phyloP scores from a whole-genome alignment of 441 rosid genomes.

The Gossypium davidsonii region DNA sequence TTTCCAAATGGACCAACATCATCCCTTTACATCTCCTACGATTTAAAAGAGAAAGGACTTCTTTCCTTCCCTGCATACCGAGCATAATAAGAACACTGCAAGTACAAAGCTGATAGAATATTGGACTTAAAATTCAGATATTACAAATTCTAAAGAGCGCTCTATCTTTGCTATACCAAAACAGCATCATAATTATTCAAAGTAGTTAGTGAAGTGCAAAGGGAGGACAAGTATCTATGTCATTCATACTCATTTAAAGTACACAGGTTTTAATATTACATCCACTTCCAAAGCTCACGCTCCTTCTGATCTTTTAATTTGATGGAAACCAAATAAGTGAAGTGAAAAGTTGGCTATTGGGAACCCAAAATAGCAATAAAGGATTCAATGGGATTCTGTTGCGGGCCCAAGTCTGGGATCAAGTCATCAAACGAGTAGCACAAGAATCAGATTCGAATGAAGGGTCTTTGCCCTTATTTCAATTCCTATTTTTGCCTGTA shows the following conservation, averaged over 20 bases:
- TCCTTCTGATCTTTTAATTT: background rate
- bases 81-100: constrained; percentile 1
- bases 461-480: no score
- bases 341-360: background rate
- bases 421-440: no score
- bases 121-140: background rate
- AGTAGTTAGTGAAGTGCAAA: background rate
- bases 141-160: background rate
- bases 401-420: no score
- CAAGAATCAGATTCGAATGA: no score
- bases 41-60: constrained; percentile 64
- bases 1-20: constrained; percentile 73
- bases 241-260: background rate
- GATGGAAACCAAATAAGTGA: background rate
- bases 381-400: background rate
- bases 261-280: background rate
- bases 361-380: background rate
- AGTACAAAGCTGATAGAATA: background rate
- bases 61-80: constrained; percentile 76
- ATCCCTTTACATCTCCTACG: constrained; percentile 75
- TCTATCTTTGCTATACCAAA: constrained; percentile 5
- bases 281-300: background rate
- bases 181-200: background rate
- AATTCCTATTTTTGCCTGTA: no score
- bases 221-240: background rate